A percentile compares a stretch with the other conserved stretches of the same genome.
Conservation (phyloP, 2,329 filamentous ascomycete genomes). For the Scleromitrula shiraiana region DNA sequence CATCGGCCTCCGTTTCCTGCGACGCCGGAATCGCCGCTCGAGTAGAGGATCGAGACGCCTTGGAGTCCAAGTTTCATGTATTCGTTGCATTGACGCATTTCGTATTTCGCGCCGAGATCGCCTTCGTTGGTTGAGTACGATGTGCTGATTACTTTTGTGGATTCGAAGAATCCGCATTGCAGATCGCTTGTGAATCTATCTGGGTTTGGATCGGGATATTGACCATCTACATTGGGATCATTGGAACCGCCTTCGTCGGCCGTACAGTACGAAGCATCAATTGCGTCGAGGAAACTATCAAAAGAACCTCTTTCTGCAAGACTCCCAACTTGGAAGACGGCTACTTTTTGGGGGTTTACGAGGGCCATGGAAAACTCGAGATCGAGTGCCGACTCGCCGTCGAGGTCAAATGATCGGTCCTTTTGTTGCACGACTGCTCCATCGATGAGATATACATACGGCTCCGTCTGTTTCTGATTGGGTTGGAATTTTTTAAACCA, state of each 20-base stretch:
- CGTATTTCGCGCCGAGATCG: slow-evolving; percentile 41
- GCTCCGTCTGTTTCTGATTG: slow-evolving; percentile 34
- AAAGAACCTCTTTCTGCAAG: slow-evolving; percentile 20
- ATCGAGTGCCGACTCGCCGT: slow-evolving; percentile 34
- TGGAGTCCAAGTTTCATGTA: slow-evolving; percentile 49
- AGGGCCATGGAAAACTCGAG: slow-evolving; percentile 39
- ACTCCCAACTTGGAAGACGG: slow-evolving; percentile 41
- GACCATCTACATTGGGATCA: slow-evolving; percentile 32
- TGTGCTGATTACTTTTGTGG: slow-evolving; percentile 47
- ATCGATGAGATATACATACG: slow-evolving; percentile 30
- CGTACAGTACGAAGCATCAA: slow-evolving; percentile 39
- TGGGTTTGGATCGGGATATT: slow-evolving; percentile 28
- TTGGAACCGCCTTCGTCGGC: slow-evolving; percentile 35
- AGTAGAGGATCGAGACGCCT: slow-evolving; percentile 39
- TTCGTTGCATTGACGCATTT: slow-evolving; percentile 45
- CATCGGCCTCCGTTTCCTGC: slow-evolving; percentile 30
- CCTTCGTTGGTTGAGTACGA: slow-evolving; percentile 47
- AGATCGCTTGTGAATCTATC: slow-evolving; percentile 34
- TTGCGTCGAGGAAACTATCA: slow-evolving; percentile 32
- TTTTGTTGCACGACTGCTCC: slow-evolving; percentile 30
- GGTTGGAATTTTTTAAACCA: slow-evolving; percentile 40
- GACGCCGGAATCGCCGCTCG: slow-evolving; percentile 17
- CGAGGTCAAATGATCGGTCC: slow-evolving; percentile 33
- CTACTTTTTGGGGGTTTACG: slow-evolving; percentile 43
- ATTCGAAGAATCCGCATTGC: slow-evolving; percentile 37